Base-by-base conservation (phyloP, 306 rosid species). In the Carpinus fangiana region DNA sequence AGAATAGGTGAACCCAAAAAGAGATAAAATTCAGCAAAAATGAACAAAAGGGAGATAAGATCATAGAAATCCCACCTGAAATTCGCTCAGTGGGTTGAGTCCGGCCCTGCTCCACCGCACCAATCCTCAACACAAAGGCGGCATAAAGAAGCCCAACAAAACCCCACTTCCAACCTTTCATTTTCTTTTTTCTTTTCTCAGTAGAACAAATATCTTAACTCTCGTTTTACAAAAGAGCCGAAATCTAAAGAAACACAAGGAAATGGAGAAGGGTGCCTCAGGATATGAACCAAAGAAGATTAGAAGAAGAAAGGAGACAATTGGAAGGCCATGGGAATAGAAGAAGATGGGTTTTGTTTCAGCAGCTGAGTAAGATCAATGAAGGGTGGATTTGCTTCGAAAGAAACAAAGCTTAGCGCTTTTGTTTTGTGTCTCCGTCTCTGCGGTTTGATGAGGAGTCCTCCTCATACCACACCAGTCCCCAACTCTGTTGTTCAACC, bases 81-180 rank as follows among this genome's bases (percentile, higher is more conserved):
- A 96, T 96, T 81, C 99, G 83, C 83, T 96, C 99, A 28, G 96
- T 91, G 53, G 90, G 96, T 47, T 83, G 93, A 80, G 80, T 86
- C 47, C 89, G 85, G 60, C 87, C 89, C 9, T 88, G 89, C 69
- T 83, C 86, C 72, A 81, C 81, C 62, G 90, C 93, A 75, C 85
- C 87, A 83, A 73, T 55, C 72, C 77, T 59, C 73, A 80, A 54
- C 18, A 86, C 66, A 76, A 86, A 80, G 59, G 91, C 76, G 82
- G 91, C 83, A 81, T 61, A 88, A 56, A 95, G 86, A 76, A 90
- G 54, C 5, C 61, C 80, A 74, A 89, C 45, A 31, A 90, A 84
- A 66, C 62, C 88, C 94, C 81, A 84, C 70, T 78, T 87, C 87
- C 73, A 82, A 85, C 75, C 8, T 50, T 55, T 73, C 98, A 92